Evolutionary conservation across 495 filamentous ascomycete species (phyloP).

Genomic region (Parmelia sp.): DNA sequence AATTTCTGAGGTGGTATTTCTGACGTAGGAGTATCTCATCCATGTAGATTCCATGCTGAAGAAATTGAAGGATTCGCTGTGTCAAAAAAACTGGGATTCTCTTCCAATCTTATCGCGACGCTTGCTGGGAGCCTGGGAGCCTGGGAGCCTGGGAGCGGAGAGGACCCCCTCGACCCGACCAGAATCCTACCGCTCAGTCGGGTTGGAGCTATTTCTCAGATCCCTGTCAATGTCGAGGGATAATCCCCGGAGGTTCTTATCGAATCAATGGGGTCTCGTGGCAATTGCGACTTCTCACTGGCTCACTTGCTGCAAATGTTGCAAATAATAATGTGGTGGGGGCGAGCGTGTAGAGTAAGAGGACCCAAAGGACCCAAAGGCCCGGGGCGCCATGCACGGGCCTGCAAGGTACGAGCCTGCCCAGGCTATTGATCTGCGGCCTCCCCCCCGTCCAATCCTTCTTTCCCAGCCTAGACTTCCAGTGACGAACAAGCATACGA

Average conservation of each 20-base stretch:
- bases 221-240: background rate
- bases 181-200: background rate
- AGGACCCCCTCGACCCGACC: too few relatives aligned
- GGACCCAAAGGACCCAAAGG: background rate
- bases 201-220: background rate
- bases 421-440: background rate
- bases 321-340: too few relatives aligned
- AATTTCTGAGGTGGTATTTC: background rate
- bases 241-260: background rate
- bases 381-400: slow-evolving; percentile 1
- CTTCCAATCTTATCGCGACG: slow-evolving; percentile 5
- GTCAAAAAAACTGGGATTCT: background rate
- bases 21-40: too few relatives aligned
- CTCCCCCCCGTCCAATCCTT: background rate
- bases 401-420: slow-evolving; percentile 4
- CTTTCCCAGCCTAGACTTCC: background rate
- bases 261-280: slow-evolving; percentile 1
- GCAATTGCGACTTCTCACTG: background rate
- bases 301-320: background rate
- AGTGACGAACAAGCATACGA: background rate
- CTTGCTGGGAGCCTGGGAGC: background rate
- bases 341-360: too few relatives aligned
- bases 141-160: too few relatives aligned
- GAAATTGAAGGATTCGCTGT: background rate
- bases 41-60: background rate